These are phyloP conservation scores for Cupressus sempervirens DNA, from an alignment of 75 land plant genomes.

Conservation along the genomic window DNA sequence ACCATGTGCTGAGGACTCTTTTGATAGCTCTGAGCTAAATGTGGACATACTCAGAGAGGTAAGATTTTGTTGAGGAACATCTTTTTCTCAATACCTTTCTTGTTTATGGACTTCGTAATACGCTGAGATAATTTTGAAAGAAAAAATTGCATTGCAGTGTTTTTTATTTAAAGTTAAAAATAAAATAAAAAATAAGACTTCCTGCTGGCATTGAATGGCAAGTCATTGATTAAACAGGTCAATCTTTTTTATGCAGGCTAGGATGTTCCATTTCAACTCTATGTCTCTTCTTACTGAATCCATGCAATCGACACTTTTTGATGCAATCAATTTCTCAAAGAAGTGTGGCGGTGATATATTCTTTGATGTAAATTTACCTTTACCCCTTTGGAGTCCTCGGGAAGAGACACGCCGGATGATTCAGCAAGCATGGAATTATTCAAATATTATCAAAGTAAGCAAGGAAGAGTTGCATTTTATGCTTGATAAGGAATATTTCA, in stretches of 20 bases:
- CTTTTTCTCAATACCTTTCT: not conserved
- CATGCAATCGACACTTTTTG: slow-evolving; percentile 59
- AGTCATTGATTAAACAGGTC: not conserved
- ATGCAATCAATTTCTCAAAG: slow-evolving; percentile 58
- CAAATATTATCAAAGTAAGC: slow-evolving; percentile 80
- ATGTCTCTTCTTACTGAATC: slow-evolving; percentile 55
- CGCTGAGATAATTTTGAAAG: not conserved
- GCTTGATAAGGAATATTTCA: slow-evolving; percentile 48
- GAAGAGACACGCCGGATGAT: slow-evolving; percentile 60
- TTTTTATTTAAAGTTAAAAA: not conserved
- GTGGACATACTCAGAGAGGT: slow-evolving; percentile 90
- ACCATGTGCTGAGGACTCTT: slow-evolving; percentile 74
- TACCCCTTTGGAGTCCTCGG: slow-evolving; percentile 78
- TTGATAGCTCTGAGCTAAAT: slow-evolving; percentile 63
- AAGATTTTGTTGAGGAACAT: not conserved
- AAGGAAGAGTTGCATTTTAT: slow-evolving; percentile 91
- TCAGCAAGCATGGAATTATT: slow-evolving; percentile 55
- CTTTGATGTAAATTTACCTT: slow-evolving; percentile 85
- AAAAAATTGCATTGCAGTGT: not conserved
- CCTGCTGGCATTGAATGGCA: not conserved
- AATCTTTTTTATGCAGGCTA: slow-evolving; percentile 52
- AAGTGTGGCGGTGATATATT: slow-evolving; percentile 56
- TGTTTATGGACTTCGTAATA: slow-evolving; percentile 2
- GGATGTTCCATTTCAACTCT: slow-evolving; percentile 86
- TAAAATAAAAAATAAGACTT: no score